Percentiles rank a stretch among this genome's conserved stretches.
Evolutionary conservation across 345 rosid genomes (phyloP).

Genomic region (Capsella bursapastoris): DNA sequence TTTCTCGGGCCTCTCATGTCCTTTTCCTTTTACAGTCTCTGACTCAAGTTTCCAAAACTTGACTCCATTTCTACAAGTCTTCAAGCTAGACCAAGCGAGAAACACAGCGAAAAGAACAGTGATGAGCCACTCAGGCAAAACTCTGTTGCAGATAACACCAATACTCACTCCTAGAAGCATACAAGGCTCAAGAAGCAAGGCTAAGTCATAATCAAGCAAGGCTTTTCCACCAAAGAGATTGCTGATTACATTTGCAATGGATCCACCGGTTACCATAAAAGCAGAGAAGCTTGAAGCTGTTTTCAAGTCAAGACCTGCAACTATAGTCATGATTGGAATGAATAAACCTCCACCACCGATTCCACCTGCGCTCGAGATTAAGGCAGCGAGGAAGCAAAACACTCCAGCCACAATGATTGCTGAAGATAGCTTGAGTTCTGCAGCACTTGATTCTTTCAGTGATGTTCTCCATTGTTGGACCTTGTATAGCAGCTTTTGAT

Average conservation of each 20-base stretch:
- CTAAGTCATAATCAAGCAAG: conserved; percentile 71
- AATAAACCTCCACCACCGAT: conserved; percentile 91
- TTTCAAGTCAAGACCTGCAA: conserved; percentile 76
- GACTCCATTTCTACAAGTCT: conserved; percentile 73
- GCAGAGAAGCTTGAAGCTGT: conserved; percentile 84
- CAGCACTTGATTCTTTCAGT: conserved; percentile 39
- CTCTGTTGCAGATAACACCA: conserved; percentile 76
- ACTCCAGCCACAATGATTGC: conserved; percentile 55
- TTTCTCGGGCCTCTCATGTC: conserved; percentile 48
- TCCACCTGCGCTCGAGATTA: conserved; percentile 94
- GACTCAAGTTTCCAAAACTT: conserved; percentile 69
- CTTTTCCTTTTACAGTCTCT: conserved; percentile 45
- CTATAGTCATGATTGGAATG: conserved; percentile 73
- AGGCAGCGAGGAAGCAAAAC: conserved; percentile 68
- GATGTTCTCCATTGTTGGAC: conserved; percentile 50
- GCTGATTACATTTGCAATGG: conserved; percentile 71
- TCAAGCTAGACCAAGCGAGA: conserved; percentile 76
- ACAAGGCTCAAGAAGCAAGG: conserved; percentile 80
- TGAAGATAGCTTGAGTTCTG: conserved; percentile 47
- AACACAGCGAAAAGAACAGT: conserved; percentile 71
- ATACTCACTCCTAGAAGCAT: conserved; percentile 87
- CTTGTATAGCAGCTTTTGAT: conserved; percentile 31
- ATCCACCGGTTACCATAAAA: conserved; percentile 95
- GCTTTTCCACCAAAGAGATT: conserved; percentile 49
- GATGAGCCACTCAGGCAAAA: conserved; percentile 89